These are phyloP conservation scores for Acer saccharum DNA, from an alignment of 345 rosid species.

Conservation along the genomic window DNA sequence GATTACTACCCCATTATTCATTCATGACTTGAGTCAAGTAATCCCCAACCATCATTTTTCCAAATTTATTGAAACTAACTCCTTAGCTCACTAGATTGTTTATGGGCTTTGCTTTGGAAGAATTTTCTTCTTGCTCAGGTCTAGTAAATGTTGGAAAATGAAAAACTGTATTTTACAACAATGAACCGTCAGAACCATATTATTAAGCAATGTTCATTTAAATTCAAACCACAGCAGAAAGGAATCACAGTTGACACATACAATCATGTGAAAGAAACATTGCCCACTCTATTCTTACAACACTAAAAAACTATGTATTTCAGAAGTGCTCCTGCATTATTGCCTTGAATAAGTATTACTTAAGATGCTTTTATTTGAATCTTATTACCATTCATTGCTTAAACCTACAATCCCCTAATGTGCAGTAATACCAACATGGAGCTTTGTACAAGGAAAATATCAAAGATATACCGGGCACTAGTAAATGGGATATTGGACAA, in stretches of 20 bases:
- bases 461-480: slow-evolving; percentile 77
- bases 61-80: neutral
- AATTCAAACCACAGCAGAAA: neutral
- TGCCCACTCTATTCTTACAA: neutral
- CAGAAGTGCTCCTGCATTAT: neutral
- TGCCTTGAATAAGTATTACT: neutral
- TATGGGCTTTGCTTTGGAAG: neutral
- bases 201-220: neutral
- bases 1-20: neutral
- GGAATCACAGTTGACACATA: neutral
- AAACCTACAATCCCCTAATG: slow-evolving; percentile 11
- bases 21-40: neutral
- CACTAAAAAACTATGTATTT: neutral
- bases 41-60: neutral
- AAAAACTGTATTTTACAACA: neutral
- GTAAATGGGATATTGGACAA: slow-evolving; percentile 62
- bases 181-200: neutral
- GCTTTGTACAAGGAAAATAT: slow-evolving; percentile 50
- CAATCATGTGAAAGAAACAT: neutral
- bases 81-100: neutral
- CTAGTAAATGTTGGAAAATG: neutral
- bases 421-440: slow-evolving; percentile 35
- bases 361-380: neutral
- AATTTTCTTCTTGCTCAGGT: neutral
- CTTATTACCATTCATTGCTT: neutral